Evolutionary conservation across 2,329 filamentous ascomycete species (phyloP), one percentile per base, ranked within the genome.

Genomic region (Monosporascus sp.): DNA sequence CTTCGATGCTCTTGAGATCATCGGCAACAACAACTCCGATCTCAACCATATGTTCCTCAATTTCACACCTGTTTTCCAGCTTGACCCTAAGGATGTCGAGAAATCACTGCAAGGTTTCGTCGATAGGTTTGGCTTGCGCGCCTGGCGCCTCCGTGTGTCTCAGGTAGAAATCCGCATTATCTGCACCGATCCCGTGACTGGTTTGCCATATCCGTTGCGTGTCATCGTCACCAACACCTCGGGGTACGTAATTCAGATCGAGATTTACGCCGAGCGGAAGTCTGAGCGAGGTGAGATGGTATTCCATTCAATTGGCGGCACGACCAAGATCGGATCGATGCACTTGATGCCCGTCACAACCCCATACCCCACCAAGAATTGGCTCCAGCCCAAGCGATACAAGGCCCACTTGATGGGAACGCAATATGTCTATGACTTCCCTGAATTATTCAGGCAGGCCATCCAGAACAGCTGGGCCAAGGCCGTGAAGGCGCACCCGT

Each of bases 31-130:
- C 78, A 95, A 96, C 78, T 96, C 94, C 50, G 94, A 99, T 79
- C 82, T 99, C 69, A 99, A 99, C 80, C 94, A 99, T 77, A 94
- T 99, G 81, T 99, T 99, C 79, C 94, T 99, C 81, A 97, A 99
- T 82, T 99, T 99, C 78, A 94, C 91, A 0, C 91, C 92, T 9
- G 89, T 97, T 55, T 97, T 99, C 85, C 90, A 91, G 70, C 84
- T 99, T 48, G 81, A 91, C 66, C 92, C 94, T 3, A 77, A 84
- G 55, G 91, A 97, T 75, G 91, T 99, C 17, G 91, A 97, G 75
- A 84, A 95, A 72, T 93, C 91, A 31, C 84, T 99, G 24, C 91
- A 88, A 67, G 92, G 92, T 52, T 99, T 99, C 85, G 78, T 99
- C 62, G 94, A 97, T 67, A 90, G 94, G 58, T 99, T 97, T 66